phyloP scores from a whole-genome alignment of 106 monocot genomes.

The Ottelia alismoides region DNA sequence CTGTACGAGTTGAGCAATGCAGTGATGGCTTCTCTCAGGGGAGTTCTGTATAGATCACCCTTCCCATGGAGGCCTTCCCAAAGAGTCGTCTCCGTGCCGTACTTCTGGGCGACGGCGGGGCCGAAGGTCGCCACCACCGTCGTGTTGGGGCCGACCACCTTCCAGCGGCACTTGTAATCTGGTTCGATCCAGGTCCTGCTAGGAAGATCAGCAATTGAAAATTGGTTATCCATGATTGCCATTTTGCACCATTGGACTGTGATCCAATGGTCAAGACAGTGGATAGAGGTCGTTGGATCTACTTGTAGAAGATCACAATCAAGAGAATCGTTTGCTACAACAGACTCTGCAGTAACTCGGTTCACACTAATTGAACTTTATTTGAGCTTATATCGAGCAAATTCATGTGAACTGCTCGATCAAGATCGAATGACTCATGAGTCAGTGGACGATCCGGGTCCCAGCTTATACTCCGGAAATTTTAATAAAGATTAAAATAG shows the following conservation, averaged over 20 bases:
- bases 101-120: not conserved
- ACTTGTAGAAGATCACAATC: too few species aligned
- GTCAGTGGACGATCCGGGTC: too few species aligned
- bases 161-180: constrained; percentile 14
- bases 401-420: too few species aligned
- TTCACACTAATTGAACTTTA: not conserved
- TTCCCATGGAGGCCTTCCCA: constrained; percentile 7
- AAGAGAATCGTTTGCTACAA: too few species aligned
- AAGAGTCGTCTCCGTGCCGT: constrained; percentile 10
- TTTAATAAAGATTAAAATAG: too few species aligned
- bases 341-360: not conserved
- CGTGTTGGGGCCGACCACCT: constrained; percentile 10
- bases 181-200: constrained; percentile 11
- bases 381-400: not conserved
- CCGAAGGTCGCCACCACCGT: constrained; percentile 11
- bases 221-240: not conserved
- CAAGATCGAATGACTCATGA: too few species aligned
- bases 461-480: too few species aligned
- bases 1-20: constrained; percentile 18
- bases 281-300: too few species aligned
- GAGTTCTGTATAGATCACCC: constrained; percentile 12
- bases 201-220: too few species aligned
- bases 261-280: too few species aligned
- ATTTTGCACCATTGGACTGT: too few species aligned
- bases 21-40: constrained; percentile 17